Base-by-base conservation (phyloP, 2,329 filamentous ascomycete genomes). In the Colletotrichum sp. region DNA sequence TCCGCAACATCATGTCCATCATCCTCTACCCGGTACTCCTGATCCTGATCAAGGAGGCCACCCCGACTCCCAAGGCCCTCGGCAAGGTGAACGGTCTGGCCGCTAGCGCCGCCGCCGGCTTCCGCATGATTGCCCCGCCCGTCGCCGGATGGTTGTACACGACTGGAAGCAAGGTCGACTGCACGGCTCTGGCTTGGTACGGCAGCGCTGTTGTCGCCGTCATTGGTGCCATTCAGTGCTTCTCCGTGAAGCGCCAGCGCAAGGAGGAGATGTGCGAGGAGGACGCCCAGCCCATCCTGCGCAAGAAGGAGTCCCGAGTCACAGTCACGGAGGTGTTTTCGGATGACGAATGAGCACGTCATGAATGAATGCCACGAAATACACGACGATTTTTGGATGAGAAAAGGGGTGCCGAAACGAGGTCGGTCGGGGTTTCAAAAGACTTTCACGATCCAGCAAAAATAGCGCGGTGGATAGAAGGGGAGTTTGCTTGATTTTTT, bases 11-110 rank as follows among this genome's bases (percentile, higher is more conserved):
- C 16, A 85, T 93, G 48, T 90, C 89, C 61, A 93, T 93, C 79
- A 87, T 92, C 70, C 85, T 93, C n/a, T 94, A 93, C 80, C 92
- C 92, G 4, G 86, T 93, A 7, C 87, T 94, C 48, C 86, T 94
- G 60, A 94, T 94, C 78, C 85, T 93, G 36, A 90, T 94, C 86
- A 94, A 94, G 83, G 91, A 93, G 80, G 91, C 91, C 3, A 92
- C 91, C 1, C 91, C 91, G 3, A 88, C 86, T 36, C 84, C 87
- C 8, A 85, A 85, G 56, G 88, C 91, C 8, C 85, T 93, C 52
- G 92, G 92, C 67, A 92, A 89, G 79, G 90, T 94, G 79, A 94
- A 94, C 76, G 92, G 92, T 6, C 83, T 94, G 58, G 91, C 92
- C 26, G 92, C 92, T 66, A 93, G 91, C 73, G 92, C 91, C 4